Conservation (phyloP, 257 asterid species). For the Solanum lycopersicoides region DNA sequence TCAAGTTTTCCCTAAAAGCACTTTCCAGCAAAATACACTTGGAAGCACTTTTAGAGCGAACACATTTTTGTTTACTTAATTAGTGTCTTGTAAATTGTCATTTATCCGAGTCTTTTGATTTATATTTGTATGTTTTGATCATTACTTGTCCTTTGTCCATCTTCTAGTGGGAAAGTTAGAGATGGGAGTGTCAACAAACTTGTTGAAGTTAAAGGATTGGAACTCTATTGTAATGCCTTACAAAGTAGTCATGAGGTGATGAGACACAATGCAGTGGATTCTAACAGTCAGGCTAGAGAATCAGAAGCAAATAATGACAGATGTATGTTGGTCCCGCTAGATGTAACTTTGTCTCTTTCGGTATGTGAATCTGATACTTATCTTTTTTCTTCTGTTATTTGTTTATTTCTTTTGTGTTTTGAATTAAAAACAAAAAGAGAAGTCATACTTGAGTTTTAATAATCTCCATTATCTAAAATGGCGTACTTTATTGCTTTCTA, state of each 20-base stretch:
- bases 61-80: not conserved
- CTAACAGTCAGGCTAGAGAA: conserved; percentile 19
- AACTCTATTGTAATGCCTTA: conserved; percentile 50
- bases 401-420: not conserved
- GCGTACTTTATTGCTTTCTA: not conserved
- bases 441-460: not conserved
- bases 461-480: not conserved
- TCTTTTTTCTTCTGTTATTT: not conserved
- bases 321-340: conserved; percentile 53
- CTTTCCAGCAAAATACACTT: not conserved
- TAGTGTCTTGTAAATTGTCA: not conserved
- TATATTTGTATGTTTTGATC: not conserved
- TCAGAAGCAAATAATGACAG: conserved; percentile 23
- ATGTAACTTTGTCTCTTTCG: conserved; percentile 59
- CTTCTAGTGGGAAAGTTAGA: conserved; percentile 48
- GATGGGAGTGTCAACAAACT: conserved; percentile 84
- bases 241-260: conserved; percentile 26
- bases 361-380: conserved; percentile 28
- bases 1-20: not conserved
- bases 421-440: not conserved
- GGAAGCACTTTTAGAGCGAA: not conserved
- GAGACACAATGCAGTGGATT: conserved; percentile 14
- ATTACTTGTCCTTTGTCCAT: conserved; percentile 24
- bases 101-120: not conserved
- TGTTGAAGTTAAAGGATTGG: conserved; percentile 70